These are phyloP conservation scores for Moesziomyces sp. DNA, from an alignment of 1,284 basidiomycete genomes.

Conservation along the genomic window DNA sequence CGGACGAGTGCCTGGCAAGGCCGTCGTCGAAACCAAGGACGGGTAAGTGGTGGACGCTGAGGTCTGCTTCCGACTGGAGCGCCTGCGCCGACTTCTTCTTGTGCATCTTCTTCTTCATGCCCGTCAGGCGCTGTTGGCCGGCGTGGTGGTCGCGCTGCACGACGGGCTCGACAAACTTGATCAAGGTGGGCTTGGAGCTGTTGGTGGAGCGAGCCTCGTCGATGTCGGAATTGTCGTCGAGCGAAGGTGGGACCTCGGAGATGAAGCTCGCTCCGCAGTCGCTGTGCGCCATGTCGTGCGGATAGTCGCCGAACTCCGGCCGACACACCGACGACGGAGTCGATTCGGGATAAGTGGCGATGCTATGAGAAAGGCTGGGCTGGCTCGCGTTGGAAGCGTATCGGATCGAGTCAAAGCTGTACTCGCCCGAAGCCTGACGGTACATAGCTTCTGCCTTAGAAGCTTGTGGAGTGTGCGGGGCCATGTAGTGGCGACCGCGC, in stretches of 20 bases:
- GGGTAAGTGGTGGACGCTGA: conserved; percentile 24
- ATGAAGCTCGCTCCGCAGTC: conserved; percentile 30
- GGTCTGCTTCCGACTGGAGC: conserved; percentile 1
- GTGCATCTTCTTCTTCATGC: conserved; percentile 45
- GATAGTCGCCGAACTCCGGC: conserved; percentile 32
- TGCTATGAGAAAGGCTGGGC: conserved; percentile 43
- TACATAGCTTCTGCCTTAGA: conserved; percentile 12
- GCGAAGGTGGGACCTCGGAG: conserved; percentile 22
- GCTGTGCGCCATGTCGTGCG: conserved; percentile 18
- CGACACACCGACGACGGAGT: conserved; percentile 31
- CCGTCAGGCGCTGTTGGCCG: conserved; percentile 26
- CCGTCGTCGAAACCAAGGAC: conserved; percentile 30
- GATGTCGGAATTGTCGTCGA: conserved; percentile 39
- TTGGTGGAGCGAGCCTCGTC: conserved; percentile 12
- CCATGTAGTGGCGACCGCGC: conserved; percentile 17
- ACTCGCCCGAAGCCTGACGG: conserved; percentile 21
- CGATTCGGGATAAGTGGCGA: conserved; percentile 40
- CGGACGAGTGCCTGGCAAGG: conserved; percentile 3
- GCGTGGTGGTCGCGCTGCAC: conserved; percentile 20
- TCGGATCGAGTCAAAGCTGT: conserved; percentile 31
- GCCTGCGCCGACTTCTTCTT: conserved; percentile 9
- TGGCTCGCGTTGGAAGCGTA: conserved; percentile 38
- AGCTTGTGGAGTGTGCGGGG: background rate
- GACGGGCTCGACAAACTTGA: conserved; percentile 47
- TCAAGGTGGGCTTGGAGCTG: conserved; percentile 21